Percentiles rank a stretch among this genome's conserved stretches.
Evolutionary conservation across 176 grass and related monocot species (phyloP).

Genomic region (Poa pratensis): DNA sequence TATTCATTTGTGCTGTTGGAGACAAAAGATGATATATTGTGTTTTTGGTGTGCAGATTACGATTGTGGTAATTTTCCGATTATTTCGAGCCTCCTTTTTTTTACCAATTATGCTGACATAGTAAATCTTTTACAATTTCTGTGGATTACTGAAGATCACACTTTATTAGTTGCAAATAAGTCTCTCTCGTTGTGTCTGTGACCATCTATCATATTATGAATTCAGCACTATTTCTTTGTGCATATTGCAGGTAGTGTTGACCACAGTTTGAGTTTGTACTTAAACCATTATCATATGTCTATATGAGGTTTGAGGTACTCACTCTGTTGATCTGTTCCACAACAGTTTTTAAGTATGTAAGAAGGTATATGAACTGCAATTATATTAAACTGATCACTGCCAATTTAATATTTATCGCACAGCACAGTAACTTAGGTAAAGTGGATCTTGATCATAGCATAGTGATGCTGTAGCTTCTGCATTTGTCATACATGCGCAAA

Average conservation of each 20-base stretch:
- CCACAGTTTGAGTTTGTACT: constrained; percentile 7
- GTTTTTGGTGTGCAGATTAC: background rate
- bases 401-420: background rate
- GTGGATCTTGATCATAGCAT: constrained; percentile 40
- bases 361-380: background rate
- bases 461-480: constrained; percentile 9
- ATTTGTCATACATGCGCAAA: background rate
- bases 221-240: constrained; percentile 29
- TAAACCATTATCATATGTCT: background rate
- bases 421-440: constrained; percentile 16
- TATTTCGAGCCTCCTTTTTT: constrained; percentile 22
- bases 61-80: constrained; percentile 16
- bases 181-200: background rate
- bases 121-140: constrained; percentile 23
- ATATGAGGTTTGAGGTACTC: constrained; percentile 24
- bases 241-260: constrained; percentile 41
- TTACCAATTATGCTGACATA: constrained; percentile 8
- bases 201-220: constrained; percentile 16
- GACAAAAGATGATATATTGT: background rate
- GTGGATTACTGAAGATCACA: constrained; percentile 21
- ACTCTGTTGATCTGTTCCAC: background rate
- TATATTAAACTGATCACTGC: background rate
- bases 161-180: constrained; percentile 11
- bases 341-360: too few relatives aligned
- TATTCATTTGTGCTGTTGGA: constrained; percentile 36